These are phyloP conservation scores for Gossypium sturtianum DNA, from an alignment of 345 rosid genomes.

Conservation along the genomic window DNA sequence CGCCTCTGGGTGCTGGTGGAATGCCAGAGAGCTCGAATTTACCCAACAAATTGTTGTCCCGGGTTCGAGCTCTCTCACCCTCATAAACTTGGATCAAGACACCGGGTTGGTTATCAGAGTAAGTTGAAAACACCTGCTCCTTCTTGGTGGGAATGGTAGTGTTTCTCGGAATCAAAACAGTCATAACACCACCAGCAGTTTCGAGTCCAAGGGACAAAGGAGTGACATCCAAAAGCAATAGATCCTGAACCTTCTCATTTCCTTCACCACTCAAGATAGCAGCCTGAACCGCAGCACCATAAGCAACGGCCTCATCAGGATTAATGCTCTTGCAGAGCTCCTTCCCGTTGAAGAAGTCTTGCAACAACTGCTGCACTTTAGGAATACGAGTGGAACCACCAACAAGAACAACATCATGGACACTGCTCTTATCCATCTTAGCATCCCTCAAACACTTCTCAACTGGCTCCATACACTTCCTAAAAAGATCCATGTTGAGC, in stretches of 20 bases:
- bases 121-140: slow-evolving; percentile 29
- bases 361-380: slow-evolving; percentile 44
- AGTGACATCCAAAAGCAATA: slow-evolving; percentile 23
- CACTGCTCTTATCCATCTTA: slow-evolving; percentile 47
- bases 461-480: slow-evolving; percentile 48
- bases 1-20: slow-evolving; percentile 4
- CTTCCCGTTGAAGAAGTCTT: slow-evolving; percentile 13
- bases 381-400: slow-evolving; percentile 55
- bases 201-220: slow-evolving; percentile 66
- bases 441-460: slow-evolving; percentile 56
- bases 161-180: slow-evolving; percentile 58
- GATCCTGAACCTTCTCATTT: slow-evolving; percentile 11
- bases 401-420: slow-evolving; percentile 51
- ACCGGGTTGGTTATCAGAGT: slow-evolving; percentile 28
- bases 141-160: slow-evolving; percentile 36
- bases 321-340: slow-evolving; percentile 19
- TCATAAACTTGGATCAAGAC: slow-evolving; percentile 28
- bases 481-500: slow-evolving; percentile 47
- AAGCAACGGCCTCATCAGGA: slow-evolving; percentile 19
- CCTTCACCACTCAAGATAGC: slow-evolving; percentile 17
- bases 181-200: slow-evolving; percentile 76
- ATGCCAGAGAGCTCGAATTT: slow-evolving; percentile 1
- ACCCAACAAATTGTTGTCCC: slow-evolving; percentile 37
- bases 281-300: slow-evolving; percentile 24
- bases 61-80: slow-evolving; percentile 25